Evolutionary conservation across 495 filamentous ascomycete species (phyloP).

Genomic region (Penicillium parvum): DNA sequence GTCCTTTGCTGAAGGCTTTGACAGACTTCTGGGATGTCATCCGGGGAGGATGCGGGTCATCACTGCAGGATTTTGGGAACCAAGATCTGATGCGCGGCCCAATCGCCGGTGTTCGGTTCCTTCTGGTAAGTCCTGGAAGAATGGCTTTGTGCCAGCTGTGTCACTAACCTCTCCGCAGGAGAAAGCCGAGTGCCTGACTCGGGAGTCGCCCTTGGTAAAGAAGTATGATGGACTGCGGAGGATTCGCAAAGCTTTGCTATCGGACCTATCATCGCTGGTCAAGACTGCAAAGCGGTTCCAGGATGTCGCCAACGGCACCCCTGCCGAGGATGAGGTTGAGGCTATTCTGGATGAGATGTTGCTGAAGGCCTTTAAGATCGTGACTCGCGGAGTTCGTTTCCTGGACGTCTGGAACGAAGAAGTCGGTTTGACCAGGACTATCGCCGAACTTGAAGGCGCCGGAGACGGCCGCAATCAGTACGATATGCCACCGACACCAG

Average conservation of each 20-base stretch:
- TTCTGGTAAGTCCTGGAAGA: constrained; percentile 61
- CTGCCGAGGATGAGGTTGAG: constrained; percentile 59
- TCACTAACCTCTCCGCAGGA: constrained; percentile 51
- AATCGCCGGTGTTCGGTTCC: constrained; percentile 85
- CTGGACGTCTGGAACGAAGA: constrained; percentile 86
- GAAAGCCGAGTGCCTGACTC: constrained; percentile 78
- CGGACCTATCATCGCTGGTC: constrained; percentile 84
- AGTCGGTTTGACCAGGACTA: constrained; percentile 57
- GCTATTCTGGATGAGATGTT: constrained; percentile 87
- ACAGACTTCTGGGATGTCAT: constrained; percentile 92
- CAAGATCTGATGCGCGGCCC: constrained; percentile 89
- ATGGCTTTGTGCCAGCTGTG: not conserved
- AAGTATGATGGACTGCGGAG: constrained; percentile 71
- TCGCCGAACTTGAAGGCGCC: constrained; percentile 51
- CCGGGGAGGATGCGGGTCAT: constrained; percentile 58
- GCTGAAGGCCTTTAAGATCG: constrained; percentile 86
- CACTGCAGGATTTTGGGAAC: constrained; percentile 70
- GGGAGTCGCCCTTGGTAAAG: constrained; percentile 70
- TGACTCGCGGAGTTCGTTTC: constrained; percentile 86
- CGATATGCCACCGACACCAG: constrained; percentile 66
- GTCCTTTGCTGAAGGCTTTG: constrained; percentile 77
- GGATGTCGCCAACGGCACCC: constrained; percentile 49
- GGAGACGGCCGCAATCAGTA: constrained; percentile 22
- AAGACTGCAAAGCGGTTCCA: constrained; percentile 80
- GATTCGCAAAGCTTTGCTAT: constrained; percentile 78